A percentile compares a stretch with the other conserved stretches of the same genome.
Conservation (phyloP, 768 basidiomycete species). For the Boletales sp. region DNA sequence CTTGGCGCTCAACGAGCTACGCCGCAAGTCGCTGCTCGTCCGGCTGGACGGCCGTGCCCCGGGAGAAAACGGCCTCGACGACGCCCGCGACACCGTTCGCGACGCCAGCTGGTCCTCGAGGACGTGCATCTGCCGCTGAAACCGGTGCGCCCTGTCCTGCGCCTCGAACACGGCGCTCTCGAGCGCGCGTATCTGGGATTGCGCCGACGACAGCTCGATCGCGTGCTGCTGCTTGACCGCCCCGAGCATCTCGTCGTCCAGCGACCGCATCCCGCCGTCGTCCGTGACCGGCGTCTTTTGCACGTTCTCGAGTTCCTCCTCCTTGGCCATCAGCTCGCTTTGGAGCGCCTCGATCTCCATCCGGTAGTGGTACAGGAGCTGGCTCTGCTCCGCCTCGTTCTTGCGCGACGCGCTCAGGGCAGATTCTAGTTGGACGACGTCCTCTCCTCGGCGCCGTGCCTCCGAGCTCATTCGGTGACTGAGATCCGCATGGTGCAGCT, state of each 20-base stretch:
- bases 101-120: constrained; percentile 64
- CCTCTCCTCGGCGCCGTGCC: constrained; percentile 48
- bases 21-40: constrained; percentile 37
- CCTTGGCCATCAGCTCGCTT: constrained; percentile 55
- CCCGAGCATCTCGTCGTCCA: constrained; percentile 73
- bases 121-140: constrained; percentile 63
- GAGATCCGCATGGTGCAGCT: constrained; percentile 52
- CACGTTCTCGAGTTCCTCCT: constrained; percentile 63
- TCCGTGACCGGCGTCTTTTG: constrained; percentile 39
- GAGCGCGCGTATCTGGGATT: constrained; percentile 73
- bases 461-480: constrained; percentile 49
- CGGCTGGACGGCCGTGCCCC: constrained; percentile 42
- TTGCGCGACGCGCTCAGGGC: constrained; percentile 48
- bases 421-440: constrained; percentile 47
- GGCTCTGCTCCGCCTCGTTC: constrained; percentile 57
- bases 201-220: constrained; percentile 76
- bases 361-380: constrained; percentile 59
- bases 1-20: constrained; percentile 33
- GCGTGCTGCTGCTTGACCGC: constrained; percentile 69
- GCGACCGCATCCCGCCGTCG: constrained; percentile 42
- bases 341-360: constrained; percentile 71
- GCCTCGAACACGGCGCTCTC: constrained; percentile 73
- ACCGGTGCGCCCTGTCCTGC: constrained; percentile 59
- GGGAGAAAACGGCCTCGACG: constrained; percentile 47
- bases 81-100: constrained; percentile 41